Evolutionary conservation across 345 rosid species (phyloP), one percentile per base, ranked within the genome.

Genomic region (Eucalyptus curtisii): DNA sequence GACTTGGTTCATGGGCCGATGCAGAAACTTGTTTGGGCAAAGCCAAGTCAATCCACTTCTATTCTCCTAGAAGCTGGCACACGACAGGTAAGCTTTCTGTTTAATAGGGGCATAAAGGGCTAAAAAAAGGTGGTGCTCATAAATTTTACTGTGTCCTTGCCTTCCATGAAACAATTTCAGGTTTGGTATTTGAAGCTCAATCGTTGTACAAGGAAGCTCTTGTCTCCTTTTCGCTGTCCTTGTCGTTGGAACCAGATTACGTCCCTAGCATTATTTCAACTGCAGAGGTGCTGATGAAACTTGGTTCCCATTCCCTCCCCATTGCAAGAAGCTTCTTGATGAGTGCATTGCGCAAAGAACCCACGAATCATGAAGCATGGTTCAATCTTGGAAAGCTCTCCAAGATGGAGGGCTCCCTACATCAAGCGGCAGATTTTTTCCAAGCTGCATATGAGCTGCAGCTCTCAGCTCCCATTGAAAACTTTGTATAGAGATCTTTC

Each of bases 361-460:
- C 99, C 42, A 94, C 94, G 40, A 95, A 95, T 87, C 96, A 95
- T 20, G 92, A 95, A 49, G 97, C 96, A 8, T 98, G 99, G 99
- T 93, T 94, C 94, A 94, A 95, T 90, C 96, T 98, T 31, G 99
- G 98, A 53, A 86, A 91, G 87, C 94, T 97, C 90, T 93, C 97
- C 86, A 96, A 95, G 91, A 91, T 82, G 95, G 98, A 98, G 92
- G 99, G 99, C 88, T 93, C 93, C 8, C 86, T 93, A 44, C 94
- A 93, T 61, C 97, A 94, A 92, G 99, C 99, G 33, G 98, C 98
- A 48, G 98, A 98, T 47, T 98, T 91, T 91, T 96, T 95, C 90
- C 98, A 98, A 91, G 99, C 99, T 86, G 98, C 99, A 11, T 94
- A 95, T 90, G 99, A 98, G 88, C 97, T 98, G 57, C 88, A 94